phyloP scores from a whole-genome alignment of 164 flowering plant genomes.

The Piper longum region DNA sequence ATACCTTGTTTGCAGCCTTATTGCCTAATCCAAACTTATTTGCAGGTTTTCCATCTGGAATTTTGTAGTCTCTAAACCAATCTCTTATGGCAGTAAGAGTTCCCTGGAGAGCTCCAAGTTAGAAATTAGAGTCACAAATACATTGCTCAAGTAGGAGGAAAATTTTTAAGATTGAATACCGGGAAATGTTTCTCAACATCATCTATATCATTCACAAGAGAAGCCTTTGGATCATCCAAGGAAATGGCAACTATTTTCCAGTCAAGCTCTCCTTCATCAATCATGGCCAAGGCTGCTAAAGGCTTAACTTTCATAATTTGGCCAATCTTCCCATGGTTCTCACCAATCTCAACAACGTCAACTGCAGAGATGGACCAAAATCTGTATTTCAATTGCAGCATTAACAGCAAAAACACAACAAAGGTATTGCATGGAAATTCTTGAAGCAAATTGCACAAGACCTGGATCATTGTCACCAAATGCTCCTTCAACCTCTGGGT shows the following conservation, averaged over 20 bases:
- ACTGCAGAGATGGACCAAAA: conserved; percentile 27
- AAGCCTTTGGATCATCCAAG: conserved; percentile 85
- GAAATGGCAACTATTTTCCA: conserved; percentile 99
- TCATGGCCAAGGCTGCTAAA: conserved; percentile 88
- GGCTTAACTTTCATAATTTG: conserved; percentile 82
- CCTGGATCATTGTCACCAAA: conserved; percentile 88
- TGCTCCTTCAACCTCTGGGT: conserved; percentile 80
- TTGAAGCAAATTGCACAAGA: background rate
- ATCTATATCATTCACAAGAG: conserved; percentile 75
- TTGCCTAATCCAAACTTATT: conserved; percentile 93
- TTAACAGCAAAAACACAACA: background rate
- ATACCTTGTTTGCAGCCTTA: conserved; percentile 90
- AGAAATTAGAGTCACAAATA: background rate
- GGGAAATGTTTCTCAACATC: conserved; percentile 98
- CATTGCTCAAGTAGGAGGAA: background rate
- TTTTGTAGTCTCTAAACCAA: conserved; percentile 98
- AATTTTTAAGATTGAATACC: conserved; percentile 18
- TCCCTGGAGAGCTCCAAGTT: conserved; percentile 31
- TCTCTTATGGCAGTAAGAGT: conserved; percentile 91
- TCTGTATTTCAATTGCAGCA: background rate
- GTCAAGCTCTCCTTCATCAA: conserved; percentile 98
- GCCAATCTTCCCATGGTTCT: conserved; percentile 54
- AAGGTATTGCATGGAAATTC: background rate
- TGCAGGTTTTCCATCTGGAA: conserved; percentile 97
- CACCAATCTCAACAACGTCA: conserved; percentile 99